Evolutionary conservation across 257 asterid species (phyloP).

Genomic region (Galeopsis tetrahit): DNA sequence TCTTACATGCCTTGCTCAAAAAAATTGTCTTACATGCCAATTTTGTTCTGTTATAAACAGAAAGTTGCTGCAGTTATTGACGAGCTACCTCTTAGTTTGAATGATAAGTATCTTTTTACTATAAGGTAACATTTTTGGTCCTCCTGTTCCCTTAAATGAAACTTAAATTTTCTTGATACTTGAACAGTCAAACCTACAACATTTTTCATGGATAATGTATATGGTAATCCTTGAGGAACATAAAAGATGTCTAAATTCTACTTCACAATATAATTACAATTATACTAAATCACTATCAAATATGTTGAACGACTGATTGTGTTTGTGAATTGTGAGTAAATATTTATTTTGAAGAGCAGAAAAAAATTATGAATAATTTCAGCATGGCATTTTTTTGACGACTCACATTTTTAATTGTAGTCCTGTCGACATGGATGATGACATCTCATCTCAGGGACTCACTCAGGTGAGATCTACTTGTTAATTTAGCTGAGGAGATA

Average conservation of each 20-base stretch:
- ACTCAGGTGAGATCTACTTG: conserved; percentile 64
- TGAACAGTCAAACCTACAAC: not conserved
- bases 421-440: conserved; percentile 87
- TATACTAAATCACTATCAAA: conserved; percentile 5
- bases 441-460: conserved; percentile 89
- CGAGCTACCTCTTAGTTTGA: conserved; percentile 77
- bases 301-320: not conserved
- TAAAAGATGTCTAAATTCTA: not conserved
- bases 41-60: conserved; percentile 46
- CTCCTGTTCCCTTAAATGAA: conserved; percentile 9
- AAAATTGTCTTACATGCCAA: conserved; percentile 24
- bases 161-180: not conserved
- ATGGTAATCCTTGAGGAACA: not conserved
- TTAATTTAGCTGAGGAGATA: conserved; percentile 11
- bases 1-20: conserved; percentile 30
- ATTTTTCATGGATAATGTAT: conserved; percentile 4
- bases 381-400: not conserved
- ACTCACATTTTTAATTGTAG: conserved; percentile 48
- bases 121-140: conserved; percentile 62
- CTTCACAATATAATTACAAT: conserved; percentile 6
- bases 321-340: not conserved
- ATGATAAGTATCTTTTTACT: conserved; percentile 79
- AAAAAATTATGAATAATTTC: conserved; percentile 4
- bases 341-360: conserved; percentile 12
- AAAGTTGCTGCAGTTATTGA: conserved; percentile 90